These are phyloP conservation scores for Durotheca rogersii DNA, from an alignment of 495 filamentous ascomycete genomes.

Conservation along the genomic window DNA sequence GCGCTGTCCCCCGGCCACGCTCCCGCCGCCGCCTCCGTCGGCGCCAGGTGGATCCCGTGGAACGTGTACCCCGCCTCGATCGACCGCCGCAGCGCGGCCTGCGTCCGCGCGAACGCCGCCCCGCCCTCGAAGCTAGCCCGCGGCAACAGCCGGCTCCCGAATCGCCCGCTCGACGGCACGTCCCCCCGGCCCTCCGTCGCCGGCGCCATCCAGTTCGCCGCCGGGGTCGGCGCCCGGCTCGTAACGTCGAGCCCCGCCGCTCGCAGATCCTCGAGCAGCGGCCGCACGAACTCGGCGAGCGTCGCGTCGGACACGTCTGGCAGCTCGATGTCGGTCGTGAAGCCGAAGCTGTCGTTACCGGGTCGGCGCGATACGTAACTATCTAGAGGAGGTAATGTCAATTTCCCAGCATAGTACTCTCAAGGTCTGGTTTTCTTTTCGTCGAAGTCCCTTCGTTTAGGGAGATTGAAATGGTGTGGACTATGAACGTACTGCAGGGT, in stretches of 20 bases:
- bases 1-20: constrained; percentile 43
- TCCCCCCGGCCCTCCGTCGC: constrained; percentile 19
- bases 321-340: constrained; percentile 32
- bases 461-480: background rate
- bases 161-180: constrained; percentile 30
- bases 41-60: constrained; percentile 41
- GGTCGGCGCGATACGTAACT: constrained; percentile 25
- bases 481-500: constrained; percentile 13
- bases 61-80: constrained; percentile 41
- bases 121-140: constrained; percentile 42
- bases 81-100: constrained; percentile 41
- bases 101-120: constrained; percentile 38
- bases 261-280: constrained; percentile 44
- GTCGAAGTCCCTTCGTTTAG: no score
- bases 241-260: constrained; percentile 36
- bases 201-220: constrained; percentile 26
- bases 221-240: constrained; percentile 2
- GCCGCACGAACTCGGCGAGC: constrained; percentile 44
- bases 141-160: constrained; percentile 54
- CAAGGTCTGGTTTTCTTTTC: no score
- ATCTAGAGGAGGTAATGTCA: constrained; percentile 13
- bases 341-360: constrained; percentile 27
- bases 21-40: constrained; percentile 28
- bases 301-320: constrained; percentile 33
- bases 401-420: background rate